Evolutionary conservation across 2,329 filamentous ascomycete genomes (phyloP), one percentile per base, ranked within the genome.

Genomic region (Neophaeococcomyces mojaviensis): DNA sequence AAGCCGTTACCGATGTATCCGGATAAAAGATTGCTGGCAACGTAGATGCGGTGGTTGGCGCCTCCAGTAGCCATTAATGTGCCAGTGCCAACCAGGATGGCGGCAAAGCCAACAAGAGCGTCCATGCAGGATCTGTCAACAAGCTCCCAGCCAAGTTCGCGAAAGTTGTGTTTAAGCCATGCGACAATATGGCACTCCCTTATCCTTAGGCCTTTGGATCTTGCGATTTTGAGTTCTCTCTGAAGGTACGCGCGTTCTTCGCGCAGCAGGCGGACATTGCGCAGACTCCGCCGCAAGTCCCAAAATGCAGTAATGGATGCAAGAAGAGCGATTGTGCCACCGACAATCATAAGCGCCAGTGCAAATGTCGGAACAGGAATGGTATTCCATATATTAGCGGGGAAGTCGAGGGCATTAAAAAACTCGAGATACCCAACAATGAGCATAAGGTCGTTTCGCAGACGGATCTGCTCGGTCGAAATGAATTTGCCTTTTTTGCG

Each of bases 351-450:
- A 3, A 77, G 59, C 0, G 69, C 66, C 1, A 69, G 59, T 7
- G 72, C 75, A 40, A 71, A 71, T 1, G 56, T 51, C 0, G 75
- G 75, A 0, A 76, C 66, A 0, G 74, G 76, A 0, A 68, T 61
- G 1, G 69, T 51, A 51, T 79, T 78, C 72, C 73, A 79, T 1
- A 78, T 68, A 45, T 79, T 78, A 46, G 76, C 76, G 0, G 75
- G 73, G 45, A 78, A 78, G 52, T 79, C 76, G 2, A 69, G 68
- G 0, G 73, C 73, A 54, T 79, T 79, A 44, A 71, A 72, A 2
- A 77, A 63, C 49, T 79, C 76, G 15, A 79, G 68, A 39, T 72
- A 72, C 1, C 73, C 76, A 1, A 76, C 64, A 10, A 64, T 58
- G 0, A 58, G 55, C 7, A 69, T 59, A 2, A 71, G 58, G 44